Percentiles rank a stretch among this genome's conserved stretches.
phyloP scores from a whole-genome alignment of 176 grass and related monocot species.

The Alopecurus myosuroides region DNA sequence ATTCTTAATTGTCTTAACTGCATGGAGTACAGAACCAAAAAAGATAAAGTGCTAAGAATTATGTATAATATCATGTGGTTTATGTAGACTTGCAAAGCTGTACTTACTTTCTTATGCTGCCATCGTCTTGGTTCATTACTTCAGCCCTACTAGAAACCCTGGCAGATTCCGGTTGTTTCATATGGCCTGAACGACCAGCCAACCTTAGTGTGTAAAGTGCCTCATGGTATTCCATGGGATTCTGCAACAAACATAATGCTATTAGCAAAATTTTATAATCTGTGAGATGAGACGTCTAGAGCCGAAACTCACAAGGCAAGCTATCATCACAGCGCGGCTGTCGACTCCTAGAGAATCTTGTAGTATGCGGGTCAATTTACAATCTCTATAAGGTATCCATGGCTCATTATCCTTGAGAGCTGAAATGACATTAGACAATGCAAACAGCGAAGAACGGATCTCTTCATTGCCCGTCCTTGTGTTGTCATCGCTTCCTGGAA shows the following conservation, averaged over 20 bases:
- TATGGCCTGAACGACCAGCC: slow-evolving; percentile 60
- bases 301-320: slow-evolving; percentile 57
- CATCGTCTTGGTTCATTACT: slow-evolving; percentile 24
- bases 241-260: slow-evolving; percentile 45
- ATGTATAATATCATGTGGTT: neutral
- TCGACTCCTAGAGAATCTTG: slow-evolving; percentile 83
- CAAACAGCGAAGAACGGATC: slow-evolving; percentile 70
- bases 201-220: slow-evolving; percentile 64
- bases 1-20: slow-evolving; percentile 15
- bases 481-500: slow-evolving; percentile 80
- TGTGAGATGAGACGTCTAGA: neutral
- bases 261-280: neutral
- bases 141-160: slow-evolving; percentile 41
- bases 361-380: slow-evolving; percentile 84
- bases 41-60: slow-evolving; percentile 22
- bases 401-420: slow-evolving; percentile 70
- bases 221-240: slow-evolving; percentile 80
- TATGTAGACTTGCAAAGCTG: neutral
- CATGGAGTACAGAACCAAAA: slow-evolving; percentile 40
- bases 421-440: slow-evolving; percentile 85
- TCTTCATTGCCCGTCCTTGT: slow-evolving; percentile 61
- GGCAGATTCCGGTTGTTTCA: slow-evolving; percentile 36
- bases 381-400: slow-evolving; percentile 78
- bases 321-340: slow-evolving; percentile 70
- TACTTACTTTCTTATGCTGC: slow-evolving; percentile 65